Evolutionary conservation across 805 yeast genomes (phyloP).

Genomic region (Metschnikowia cubensis): DNA sequence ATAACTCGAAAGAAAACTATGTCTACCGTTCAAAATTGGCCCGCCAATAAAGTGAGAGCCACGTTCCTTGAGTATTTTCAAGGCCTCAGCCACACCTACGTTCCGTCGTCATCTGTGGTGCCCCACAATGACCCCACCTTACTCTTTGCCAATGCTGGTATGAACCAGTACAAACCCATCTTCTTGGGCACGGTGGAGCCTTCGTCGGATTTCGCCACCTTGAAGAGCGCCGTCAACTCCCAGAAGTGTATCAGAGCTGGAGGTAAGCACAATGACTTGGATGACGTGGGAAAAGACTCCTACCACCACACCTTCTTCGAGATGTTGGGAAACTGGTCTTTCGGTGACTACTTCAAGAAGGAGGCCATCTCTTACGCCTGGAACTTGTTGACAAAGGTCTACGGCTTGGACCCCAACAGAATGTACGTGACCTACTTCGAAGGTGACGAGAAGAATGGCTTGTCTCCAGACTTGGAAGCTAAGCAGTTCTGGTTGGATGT

Average conservation of each 20-base stretch:
- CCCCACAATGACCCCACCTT: conserved; percentile 98
- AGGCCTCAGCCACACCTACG: conserved; percentile 66
- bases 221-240: conserved; percentile 90
- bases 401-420: conserved; percentile 73
- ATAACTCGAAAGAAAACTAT: conserved; percentile 15
- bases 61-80: conserved; percentile 84
- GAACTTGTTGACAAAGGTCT: conserved; percentile 85
- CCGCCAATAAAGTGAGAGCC: conserved; percentile 60
- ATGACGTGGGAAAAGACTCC: conserved; percentile 96
- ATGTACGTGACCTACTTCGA: conserved; percentile 95
- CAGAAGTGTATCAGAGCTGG: conserved; percentile 99
- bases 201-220: conserved; percentile 72
- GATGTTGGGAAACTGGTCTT: conserved; percentile 99
- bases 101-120: conserved; percentile 90
- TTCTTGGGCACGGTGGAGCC: conserved; percentile 98
- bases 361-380: conserved; percentile 89
- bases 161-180: conserved; percentile 98
- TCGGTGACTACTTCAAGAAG: conserved; percentile 96
- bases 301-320: conserved; percentile 98
- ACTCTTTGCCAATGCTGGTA: conserved; percentile 96
- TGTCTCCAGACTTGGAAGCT: conserved; percentile 93
- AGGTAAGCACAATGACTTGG: conserved; percentile 97
- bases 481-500: conserved; percentile 78
- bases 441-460: conserved; percentile 78
- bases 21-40: conserved; percentile 28